phyloP scores from a whole-genome alignment of 371 early-diverging fungal genomes.

The Mucor racemosus region DNA sequence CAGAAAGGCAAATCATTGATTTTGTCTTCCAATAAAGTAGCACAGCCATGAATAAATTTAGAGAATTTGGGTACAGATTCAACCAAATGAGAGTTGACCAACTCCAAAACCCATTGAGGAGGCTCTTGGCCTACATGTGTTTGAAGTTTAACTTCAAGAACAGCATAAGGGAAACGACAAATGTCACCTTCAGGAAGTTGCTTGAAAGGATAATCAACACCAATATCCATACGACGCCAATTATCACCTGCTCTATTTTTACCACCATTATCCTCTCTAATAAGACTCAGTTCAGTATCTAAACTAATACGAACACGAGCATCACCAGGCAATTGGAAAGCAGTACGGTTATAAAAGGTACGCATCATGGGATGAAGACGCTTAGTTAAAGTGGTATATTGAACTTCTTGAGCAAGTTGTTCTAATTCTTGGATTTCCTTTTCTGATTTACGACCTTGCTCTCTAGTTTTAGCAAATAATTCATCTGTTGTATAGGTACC shows the following conservation, averaged over 20 bases:
- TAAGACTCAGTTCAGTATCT: constrained; percentile 97
- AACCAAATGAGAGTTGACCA: constrained; percentile 91
- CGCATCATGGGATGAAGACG: constrained; percentile 89
- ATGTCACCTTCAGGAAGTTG: constrained; percentile 89
- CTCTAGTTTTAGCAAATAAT: constrained; percentile 82
- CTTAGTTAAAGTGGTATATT: constrained; percentile 74
- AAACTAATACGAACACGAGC: constrained; percentile 97
- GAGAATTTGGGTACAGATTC: constrained; percentile 99
- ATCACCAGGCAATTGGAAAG: constrained; percentile 99
- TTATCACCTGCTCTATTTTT: constrained; percentile 75
- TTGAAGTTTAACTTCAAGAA: constrained; percentile 98
- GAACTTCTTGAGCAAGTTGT: constrained; percentile 86
- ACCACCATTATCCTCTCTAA: constrained; percentile 93
- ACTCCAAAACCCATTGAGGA: constrained; percentile 95
- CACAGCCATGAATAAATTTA: constrained; percentile 98
- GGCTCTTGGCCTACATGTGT: constrained; percentile 92
- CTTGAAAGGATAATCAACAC: constrained; percentile 92
- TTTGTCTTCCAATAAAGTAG: constrained; percentile 88
- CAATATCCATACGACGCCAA: constrained; percentile 96
- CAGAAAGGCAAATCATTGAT: constrained; percentile 97
- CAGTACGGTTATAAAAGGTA: constrained; percentile 98
- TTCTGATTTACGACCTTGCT: constrained; percentile 80
- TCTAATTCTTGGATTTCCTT: constrained; percentile 83
- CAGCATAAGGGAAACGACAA: constrained; percentile 96
- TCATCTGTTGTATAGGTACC: constrained; percentile 87